Evolutionary conservation across 1,284 basidiomycete genomes (phyloP).

Genomic region (Paramarasmius palmivorus): DNA sequence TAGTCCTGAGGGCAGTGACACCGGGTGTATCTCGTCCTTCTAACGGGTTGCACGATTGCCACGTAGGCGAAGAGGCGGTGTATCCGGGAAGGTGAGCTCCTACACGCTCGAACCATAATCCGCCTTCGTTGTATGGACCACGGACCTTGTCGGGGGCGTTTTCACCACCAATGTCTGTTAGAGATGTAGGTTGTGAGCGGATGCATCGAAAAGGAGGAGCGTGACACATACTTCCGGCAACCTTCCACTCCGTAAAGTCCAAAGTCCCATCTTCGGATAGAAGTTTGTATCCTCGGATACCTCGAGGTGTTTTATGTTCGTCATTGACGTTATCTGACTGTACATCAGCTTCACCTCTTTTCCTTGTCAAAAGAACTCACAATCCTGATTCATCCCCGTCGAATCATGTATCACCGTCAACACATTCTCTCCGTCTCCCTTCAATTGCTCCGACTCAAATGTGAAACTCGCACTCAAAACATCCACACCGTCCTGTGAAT

Average conservation of each 20-base stretch:
- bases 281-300: slow-evolving; percentile 46
- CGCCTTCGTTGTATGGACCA: slow-evolving; percentile 52
- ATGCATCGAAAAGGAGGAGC: neutral
- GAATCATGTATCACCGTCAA: slow-evolving; percentile 35
- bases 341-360: neutral
- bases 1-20: slow-evolving; percentile 43
- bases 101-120: slow-evolving; percentile 48
- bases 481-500: slow-evolving; percentile 31
- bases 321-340: slow-evolving; percentile 28
- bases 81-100: slow-evolving; percentile 48
- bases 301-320: slow-evolving; percentile 41
- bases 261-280: slow-evolving; percentile 26
- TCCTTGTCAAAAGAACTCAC: slow-evolving; percentile 18
- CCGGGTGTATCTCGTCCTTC: slow-evolving; percentile 36
- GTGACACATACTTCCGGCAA: slow-evolving; percentile 45
- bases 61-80: slow-evolving; percentile 30
- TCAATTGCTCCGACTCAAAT: slow-evolving; percentile 30
- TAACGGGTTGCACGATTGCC: slow-evolving; percentile 39
- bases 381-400: slow-evolving; percentile 36
- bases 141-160: slow-evolving; percentile 37
- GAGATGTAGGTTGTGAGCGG: neutral
- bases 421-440: slow-evolving; percentile 21
- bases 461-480: slow-evolving; percentile 31
- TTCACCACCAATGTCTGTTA: slow-evolving; percentile 31
- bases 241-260: slow-evolving; percentile 46